These are phyloP conservation scores for Pisolithus microcarpus DNA, from an alignment of 768 basidiomycete species.

Conservation along the genomic window DNA sequence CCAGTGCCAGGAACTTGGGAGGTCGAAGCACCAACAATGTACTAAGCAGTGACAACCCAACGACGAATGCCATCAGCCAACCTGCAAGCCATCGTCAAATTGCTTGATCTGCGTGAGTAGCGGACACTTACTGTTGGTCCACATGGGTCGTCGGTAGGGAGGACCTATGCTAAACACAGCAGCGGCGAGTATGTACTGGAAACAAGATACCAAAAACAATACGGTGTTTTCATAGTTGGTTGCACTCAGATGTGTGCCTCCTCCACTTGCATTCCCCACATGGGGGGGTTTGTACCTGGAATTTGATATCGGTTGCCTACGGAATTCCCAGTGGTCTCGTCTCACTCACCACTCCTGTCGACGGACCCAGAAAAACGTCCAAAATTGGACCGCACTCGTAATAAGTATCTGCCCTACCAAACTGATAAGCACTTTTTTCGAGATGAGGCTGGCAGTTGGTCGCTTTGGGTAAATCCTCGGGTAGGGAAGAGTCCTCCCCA, in stretches of 20 bases:
- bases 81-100: slow-evolving; percentile 34
- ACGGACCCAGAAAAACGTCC: slow-evolving; percentile 87
- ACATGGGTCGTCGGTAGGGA: slow-evolving; percentile 91
- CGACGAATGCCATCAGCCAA: slow-evolving; percentile 75
- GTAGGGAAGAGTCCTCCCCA: slow-evolving; percentile 92
- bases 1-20: slow-evolving; percentile 44
- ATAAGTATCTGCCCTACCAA: slow-evolving; percentile 89
- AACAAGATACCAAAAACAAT: slow-evolving; percentile 90
- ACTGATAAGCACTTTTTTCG: slow-evolving; percentile 89
- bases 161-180: slow-evolving; percentile 98
- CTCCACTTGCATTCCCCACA: slow-evolving; percentile 34
- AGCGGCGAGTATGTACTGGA: slow-evolving; percentile 97
- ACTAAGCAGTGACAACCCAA: slow-evolving; percentile 64
- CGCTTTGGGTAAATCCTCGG: slow-evolving; percentile 80
- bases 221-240: slow-evolving; percentile 89
- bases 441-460: slow-evolving; percentile 92
- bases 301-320: background rate
- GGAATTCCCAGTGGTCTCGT: background rate
- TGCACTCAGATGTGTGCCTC: slow-evolving; percentile 65
- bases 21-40: slow-evolving; percentile 70
- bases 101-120: background rate
- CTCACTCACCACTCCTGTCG: slow-evolving; percentile 66
- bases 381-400: slow-evolving; percentile 74
- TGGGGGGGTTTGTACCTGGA: slow-evolving; percentile 75
- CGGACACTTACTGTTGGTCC: slow-evolving; percentile 73